Base-by-base conservation (phyloP, 75 land plant species). In the Isoetes taiwanensis region DNA sequence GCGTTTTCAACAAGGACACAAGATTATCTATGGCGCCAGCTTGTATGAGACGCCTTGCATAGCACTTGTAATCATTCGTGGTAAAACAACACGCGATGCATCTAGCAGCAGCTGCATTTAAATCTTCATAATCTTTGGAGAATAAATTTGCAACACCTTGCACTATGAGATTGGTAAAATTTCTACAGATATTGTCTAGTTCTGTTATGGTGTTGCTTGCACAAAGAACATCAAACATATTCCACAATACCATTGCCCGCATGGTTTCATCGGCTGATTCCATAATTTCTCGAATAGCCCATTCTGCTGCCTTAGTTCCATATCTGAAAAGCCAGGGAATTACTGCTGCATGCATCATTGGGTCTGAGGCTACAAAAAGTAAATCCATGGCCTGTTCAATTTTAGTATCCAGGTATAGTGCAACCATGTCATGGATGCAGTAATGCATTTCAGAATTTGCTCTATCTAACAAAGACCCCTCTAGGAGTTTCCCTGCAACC, bases 341-440 rank as follows among this genome's bases (percentile, higher is more conserved):
- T 6, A 46, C 5, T 8, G 50, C 50, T 5, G 50, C 50, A 8
- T n/a, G 50, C n/a, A n/a, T n/a, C n/a, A n/a, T n/a, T n/a, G n/a
- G n/a, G 21, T 71, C 66, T 1, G 64, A 52, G 37, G 62, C 48
- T 20, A 28, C 52, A 16, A 23, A 24, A 14, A 76, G 64, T 27
- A 58, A 43, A 33, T 60, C 16, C 5, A 61, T 21, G 21, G 78
- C 68, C 41, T 66, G 73, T 40, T 46, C 30, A 19, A 57, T 39
- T 46, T 57, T 71, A 30, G 41, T 66, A 17, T 65, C 73, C 10
- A 76, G 66, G 42, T 59, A 71, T 1, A 70, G 56, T 2, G 74
- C 70, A 24, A 76, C 74, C 78, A 76, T 76, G 41, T 76, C 78
- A 61, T 76, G 78, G n/a, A 76, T 61, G 28, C 65, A 68, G 43